Percentiles rank a stretch among this genome's conserved stretches.
phyloP scores from a whole-genome alignment of 2,329 filamentous ascomycete genomes.

The Monosporascus sp. region DNA sequence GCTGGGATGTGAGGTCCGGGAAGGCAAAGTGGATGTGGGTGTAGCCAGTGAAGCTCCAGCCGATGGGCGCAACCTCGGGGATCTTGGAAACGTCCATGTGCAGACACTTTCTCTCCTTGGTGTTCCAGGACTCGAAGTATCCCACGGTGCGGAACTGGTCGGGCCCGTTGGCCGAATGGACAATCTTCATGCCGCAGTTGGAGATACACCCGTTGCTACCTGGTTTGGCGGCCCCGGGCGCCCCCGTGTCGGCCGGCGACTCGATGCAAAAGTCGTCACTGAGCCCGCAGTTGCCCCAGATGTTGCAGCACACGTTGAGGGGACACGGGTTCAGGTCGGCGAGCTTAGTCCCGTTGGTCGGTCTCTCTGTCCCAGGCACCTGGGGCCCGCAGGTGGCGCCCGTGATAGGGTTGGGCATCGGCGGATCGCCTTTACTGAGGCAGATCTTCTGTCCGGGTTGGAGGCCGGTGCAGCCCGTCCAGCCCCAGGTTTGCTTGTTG shows the following conservation, averaged over 20 bases:
- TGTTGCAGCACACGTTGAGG: conserved; percentile 1
- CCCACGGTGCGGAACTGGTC: too few relatives aligned
- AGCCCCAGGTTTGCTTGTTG: conserved; percentile 34
- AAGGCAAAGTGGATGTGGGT: too few relatives aligned
- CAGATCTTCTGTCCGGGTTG: conserved; percentile 13
- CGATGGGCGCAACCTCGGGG: too few relatives aligned
- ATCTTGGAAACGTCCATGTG: too few relatives aligned
- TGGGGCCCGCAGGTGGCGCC: conserved; percentile 29
- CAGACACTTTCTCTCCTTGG: too few relatives aligned
- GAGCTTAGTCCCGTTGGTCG: not conserved
- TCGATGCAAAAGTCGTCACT: conserved; percentile 29
- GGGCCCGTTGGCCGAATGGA: too few relatives aligned
- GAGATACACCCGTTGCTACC: conserved; percentile 28
- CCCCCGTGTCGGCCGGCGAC: conserved; percentile 16
- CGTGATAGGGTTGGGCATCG: conserved; percentile 28
- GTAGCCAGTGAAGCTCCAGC: too few relatives aligned
- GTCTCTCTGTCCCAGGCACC: not conserved
- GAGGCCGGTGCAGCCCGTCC: conserved; percentile 6
- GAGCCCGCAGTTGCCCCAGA: conserved; percentile 31
- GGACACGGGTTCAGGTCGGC: conserved; percentile 15
- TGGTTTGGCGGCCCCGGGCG: conserved; percentile 24
- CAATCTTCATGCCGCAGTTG: conserved; percentile 23
- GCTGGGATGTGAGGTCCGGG: too few relatives aligned
- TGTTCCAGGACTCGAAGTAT: too few relatives aligned
- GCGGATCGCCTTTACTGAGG: conserved; percentile 28